Conservation (phyloP, 106 monocot species). For the Iris macrosiphon region DNA sequence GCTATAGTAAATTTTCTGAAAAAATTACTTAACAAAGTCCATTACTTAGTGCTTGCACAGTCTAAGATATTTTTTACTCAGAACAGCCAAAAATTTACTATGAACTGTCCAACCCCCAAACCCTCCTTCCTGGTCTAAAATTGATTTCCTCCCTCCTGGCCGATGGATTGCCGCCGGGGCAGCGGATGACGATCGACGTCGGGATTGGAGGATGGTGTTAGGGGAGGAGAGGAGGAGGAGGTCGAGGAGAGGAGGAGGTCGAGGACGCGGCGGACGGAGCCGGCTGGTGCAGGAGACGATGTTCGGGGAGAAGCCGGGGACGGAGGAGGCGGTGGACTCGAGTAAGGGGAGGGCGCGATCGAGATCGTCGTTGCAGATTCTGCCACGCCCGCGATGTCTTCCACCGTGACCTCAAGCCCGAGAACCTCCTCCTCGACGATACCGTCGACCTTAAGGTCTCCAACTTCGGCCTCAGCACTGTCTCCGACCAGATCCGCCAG, state of each 20-base stretch:
- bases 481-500: slow-evolving; percentile 43
- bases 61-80: no score
- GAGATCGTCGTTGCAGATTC: slow-evolving; percentile 6
- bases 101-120: no score
- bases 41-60: no score
- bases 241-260: not conserved
- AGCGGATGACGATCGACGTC: not conserved
- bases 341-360: not conserved
- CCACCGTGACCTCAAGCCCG: slow-evolving; percentile 83
- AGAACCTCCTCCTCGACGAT: slow-evolving; percentile 78
- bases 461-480: slow-evolving; percentile 73
- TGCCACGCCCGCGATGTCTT: slow-evolving; percentile 77
- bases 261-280: no score
- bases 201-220: not conserved
- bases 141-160: no score
- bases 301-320: not conserved
- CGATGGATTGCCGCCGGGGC: not conserved
- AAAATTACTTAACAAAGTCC: no score
- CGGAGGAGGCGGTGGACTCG: not conserved
- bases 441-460: slow-evolving; percentile 60
- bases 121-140: no score
- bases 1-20: no score
- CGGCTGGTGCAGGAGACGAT: not conserved
- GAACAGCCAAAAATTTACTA: no score
- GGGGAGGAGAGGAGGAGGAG: not conserved